Evolutionary conservation across 108 stramenopile species (phyloP).

Genomic region (Epithemia pelagica): DNA sequence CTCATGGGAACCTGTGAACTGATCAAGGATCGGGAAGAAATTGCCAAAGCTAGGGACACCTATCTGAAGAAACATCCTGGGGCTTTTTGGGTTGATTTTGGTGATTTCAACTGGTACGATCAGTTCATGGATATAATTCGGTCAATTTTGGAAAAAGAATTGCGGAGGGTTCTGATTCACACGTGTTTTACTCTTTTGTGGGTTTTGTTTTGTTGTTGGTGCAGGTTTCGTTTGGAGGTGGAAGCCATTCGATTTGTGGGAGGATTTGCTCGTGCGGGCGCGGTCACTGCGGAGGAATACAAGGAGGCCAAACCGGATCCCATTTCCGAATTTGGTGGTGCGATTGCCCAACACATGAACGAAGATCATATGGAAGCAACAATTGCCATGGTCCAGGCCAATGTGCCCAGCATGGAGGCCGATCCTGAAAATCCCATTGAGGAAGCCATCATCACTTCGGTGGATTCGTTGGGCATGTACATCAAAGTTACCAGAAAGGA

Average conservation of each 20-base stretch:
- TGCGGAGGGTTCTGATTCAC: too few species aligned
- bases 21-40: slow-evolving; percentile 40
- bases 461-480: slow-evolving; percentile 91
- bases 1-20: slow-evolving; percentile 78
- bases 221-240: slow-evolving; percentile 59
- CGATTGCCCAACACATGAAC: slow-evolving; percentile 92
- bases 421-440: slow-evolving; percentile 32
- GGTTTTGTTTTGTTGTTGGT: background rate
- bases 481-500: slow-evolving; percentile 77
- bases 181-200: background rate
- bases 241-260: slow-evolving; percentile 85
- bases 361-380: slow-evolving; percentile 85
- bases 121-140: too few species aligned
- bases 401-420: slow-evolving; percentile 59
- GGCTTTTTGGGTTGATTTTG: slow-evolving; percentile 91
- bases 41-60: slow-evolving; percentile 51
- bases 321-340: slow-evolving; percentile 62
- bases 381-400: slow-evolving; percentile 81
- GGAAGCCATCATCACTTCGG: slow-evolving; percentile 78
- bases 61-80: slow-evolving; percentile 89
- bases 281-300: slow-evolving; percentile 81
- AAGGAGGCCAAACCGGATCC: slow-evolving; percentile 70
- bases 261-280: slow-evolving; percentile 91
- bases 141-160: too few species aligned
- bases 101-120: slow-evolving; percentile 88